Conservation (phyloP, 768 basidiomycete species). For the Psilocybe sp. region DNA sequence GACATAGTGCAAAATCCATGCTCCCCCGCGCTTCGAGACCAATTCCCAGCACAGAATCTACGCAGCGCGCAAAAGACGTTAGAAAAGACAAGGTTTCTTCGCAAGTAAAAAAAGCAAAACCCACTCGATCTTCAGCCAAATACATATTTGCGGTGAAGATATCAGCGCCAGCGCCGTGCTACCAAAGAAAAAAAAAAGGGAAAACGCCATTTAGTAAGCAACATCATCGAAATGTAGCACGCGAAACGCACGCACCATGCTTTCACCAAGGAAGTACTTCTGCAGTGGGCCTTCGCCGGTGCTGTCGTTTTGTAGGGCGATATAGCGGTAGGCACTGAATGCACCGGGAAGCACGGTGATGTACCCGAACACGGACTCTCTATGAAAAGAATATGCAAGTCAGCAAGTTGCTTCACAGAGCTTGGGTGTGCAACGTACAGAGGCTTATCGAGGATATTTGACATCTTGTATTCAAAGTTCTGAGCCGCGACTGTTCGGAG, state of each 20-base stretch:
- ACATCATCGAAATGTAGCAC: too few species aligned
- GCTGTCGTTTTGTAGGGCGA: conserved; percentile 85
- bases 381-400: conserved; percentile 20
- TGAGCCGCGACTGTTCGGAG: conserved; percentile 74
- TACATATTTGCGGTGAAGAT: conserved; percentile 98
- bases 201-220: too few species aligned
- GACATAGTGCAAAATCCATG: conserved; percentile 96
- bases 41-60: conserved; percentile 93
- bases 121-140: conserved; percentile 79
- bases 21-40: conserved; percentile 86
- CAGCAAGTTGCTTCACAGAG: conserved; percentile 23
- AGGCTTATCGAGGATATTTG: conserved; percentile 90
- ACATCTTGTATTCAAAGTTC: conserved; percentile 95
- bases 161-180: conserved; percentile 82
- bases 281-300: conserved; percentile 85
- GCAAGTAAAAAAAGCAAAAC: conserved; percentile 26
- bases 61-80: neutral
- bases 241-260: too few species aligned
- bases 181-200: too few species aligned
- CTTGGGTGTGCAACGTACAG: conserved; percentile 26
- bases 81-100: neutral
- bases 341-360: conserved; percentile 93
- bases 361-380: conserved; percentile 87
- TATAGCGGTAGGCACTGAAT: conserved; percentile 89
- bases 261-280: conserved; percentile 97